A percentile compares a stretch with the other conserved stretches of the same genome.
Conservation (phyloP, 2,329 filamentous ascomycete genomes). For the Rosellinia necatrix region DNA sequence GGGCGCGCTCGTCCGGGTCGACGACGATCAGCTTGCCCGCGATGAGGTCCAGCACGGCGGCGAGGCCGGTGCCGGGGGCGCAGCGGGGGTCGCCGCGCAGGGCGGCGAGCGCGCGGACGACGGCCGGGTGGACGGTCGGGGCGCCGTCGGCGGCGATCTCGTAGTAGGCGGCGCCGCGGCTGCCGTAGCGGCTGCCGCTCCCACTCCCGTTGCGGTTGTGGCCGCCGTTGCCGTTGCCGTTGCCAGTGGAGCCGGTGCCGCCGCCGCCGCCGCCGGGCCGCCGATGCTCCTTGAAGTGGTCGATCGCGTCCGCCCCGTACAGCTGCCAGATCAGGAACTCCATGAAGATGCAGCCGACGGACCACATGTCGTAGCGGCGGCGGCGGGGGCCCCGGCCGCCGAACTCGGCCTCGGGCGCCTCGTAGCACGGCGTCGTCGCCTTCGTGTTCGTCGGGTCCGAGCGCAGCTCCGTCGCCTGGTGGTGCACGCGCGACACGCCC, state of each 20-base stretch:
- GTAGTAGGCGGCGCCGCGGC: conserved; percentile 5
- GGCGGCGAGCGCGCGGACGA: not conserved
- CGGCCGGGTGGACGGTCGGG: not conserved
- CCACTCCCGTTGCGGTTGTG: too few species aligned
- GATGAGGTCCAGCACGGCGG: conserved; percentile 8
- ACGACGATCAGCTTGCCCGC: conserved; percentile 6
- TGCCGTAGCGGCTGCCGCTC: too few species aligned
- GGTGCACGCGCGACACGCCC: conserved; percentile 11
- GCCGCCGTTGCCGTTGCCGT: too few species aligned
- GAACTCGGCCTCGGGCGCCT: conserved; percentile 13
- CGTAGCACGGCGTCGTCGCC: conserved; percentile 14
- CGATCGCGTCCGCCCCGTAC: conserved; percentile 6
- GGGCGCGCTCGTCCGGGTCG: not conserved
- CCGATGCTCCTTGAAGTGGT: not conserved
- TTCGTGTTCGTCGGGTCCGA: not conserved
- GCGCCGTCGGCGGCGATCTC: not conserved
- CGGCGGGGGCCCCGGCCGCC: not conserved
- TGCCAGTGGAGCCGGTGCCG: too few species aligned
- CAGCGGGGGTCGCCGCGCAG: conserved; percentile 7
- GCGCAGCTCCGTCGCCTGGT: conserved; percentile 3
- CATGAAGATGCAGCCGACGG: conserved; percentile 15
- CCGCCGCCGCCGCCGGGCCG: not conserved
- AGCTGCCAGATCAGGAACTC: conserved; percentile 19
- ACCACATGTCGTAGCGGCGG: conserved; percentile 23
- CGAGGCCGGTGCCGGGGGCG: not conserved